Conservation (phyloP, 768 basidiomycete species). For the Mycena galericulata region DNA sequence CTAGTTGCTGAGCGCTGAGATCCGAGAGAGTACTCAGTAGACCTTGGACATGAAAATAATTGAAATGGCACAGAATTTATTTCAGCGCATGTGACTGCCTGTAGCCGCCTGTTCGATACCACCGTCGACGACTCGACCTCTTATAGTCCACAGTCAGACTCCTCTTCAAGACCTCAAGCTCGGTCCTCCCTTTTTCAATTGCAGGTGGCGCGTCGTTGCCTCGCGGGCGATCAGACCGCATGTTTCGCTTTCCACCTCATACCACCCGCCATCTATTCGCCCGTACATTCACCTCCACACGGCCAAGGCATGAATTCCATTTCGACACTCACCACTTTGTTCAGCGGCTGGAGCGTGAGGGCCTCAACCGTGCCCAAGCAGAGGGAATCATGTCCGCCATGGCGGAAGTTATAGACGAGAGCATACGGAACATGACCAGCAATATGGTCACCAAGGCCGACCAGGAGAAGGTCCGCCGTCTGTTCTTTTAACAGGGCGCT, state of each 20-base stretch:
- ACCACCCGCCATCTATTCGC: constrained; percentile 7
- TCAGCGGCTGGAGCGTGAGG: constrained; percentile 88
- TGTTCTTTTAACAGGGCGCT: background rate
- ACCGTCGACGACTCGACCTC: too few species aligned
- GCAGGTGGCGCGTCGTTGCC: too few species aligned
- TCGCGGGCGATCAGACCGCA: background rate
- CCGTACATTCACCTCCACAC: constrained; percentile 21
- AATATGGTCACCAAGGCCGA: constrained; percentile 97
- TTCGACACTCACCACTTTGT: constrained; percentile 98
- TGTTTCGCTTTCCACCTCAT: constrained; percentile 17
- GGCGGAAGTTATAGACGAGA: constrained; percentile 98
- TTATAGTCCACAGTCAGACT: too few species aligned
- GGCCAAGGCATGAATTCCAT: constrained; percentile 67
- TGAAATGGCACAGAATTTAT: too few species aligned
- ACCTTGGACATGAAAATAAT: too few species aligned
- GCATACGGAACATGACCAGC: constrained; percentile 93
- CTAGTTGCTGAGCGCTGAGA: too few species aligned
- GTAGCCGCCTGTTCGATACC: too few species aligned
- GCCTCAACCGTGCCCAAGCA: constrained; percentile 90
- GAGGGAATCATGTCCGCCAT: constrained; percentile 98
- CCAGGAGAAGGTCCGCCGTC: constrained; percentile 88
- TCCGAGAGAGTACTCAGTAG: too few species aligned
- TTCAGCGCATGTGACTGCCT: too few species aligned
- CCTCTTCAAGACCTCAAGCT: too few species aligned
- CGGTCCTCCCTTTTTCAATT: too few species aligned